Conservation (phyloP, 768 basidiomycete genomes). For the Mycena maculata region DNA sequence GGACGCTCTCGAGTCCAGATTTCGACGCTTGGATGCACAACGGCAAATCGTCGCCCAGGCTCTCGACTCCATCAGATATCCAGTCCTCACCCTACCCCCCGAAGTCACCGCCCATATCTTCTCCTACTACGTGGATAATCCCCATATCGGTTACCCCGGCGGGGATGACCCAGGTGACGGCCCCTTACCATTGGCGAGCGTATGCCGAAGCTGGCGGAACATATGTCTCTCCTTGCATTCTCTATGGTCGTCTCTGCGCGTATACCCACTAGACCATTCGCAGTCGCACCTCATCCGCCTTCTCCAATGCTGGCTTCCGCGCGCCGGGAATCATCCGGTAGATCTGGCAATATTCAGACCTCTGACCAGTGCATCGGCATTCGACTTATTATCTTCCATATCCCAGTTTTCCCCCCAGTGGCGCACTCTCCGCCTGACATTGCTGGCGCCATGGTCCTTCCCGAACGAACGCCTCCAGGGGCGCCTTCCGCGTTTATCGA, state of each 20-base stretch:
- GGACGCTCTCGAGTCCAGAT: neutral
- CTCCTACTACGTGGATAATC: neutral
- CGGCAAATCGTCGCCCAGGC: neutral
- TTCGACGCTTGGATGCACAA: neutral
- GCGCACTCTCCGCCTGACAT: neutral
- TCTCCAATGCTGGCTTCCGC: constrained; percentile 5
- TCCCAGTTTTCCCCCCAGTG: neutral
- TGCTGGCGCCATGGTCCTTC: neutral
- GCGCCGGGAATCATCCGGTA: neutral
- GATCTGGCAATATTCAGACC: neutral
- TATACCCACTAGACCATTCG: neutral
- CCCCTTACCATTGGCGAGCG: constrained; percentile 6
- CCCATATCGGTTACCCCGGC: neutral
- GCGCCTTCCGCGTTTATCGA: neutral
- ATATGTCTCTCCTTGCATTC: neutral
- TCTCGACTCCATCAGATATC: neutral
- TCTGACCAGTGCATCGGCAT: neutral
- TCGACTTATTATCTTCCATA: neutral
- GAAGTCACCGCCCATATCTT: constrained; percentile 14
- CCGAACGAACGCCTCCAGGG: neutral
- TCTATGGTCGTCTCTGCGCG: constrained; percentile 5
- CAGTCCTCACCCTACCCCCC: constrained; percentile 1
- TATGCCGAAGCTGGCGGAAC: constrained; percentile 14
- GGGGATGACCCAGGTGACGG: neutral
- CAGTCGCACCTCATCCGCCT: neutral